These are phyloP conservation scores for Dendrobium huoshanense DNA, from an alignment of 106 monocot genomes.

Conservation along the genomic window DNA sequence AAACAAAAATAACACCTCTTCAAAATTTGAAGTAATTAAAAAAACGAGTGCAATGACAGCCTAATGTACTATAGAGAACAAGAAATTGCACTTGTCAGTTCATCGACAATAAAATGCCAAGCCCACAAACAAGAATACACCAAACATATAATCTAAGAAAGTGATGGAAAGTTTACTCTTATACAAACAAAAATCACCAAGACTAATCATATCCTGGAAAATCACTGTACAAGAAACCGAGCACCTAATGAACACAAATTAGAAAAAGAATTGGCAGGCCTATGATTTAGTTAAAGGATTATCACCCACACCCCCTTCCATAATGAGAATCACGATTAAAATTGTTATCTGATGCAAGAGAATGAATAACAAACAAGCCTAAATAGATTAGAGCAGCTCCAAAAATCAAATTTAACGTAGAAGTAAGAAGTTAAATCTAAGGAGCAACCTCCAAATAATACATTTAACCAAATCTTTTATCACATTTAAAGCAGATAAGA, in stretches of 20 bases:
- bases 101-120: not conserved
- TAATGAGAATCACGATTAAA: not conserved
- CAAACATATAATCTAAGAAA: not conserved
- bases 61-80: not conserved
- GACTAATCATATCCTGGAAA: not conserved
- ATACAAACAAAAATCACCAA: not conserved
- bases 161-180: not conserved
- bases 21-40: not conserved
- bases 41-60: not conserved
- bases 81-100: not conserved
- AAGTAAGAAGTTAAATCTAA: not conserved
- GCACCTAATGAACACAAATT: constrained; percentile 1
- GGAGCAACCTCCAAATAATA: not conserved
- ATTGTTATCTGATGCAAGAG: not conserved
- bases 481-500: not conserved
- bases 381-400: not conserved
- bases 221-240: not conserved
- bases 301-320: not conserved
- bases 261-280: not conserved
- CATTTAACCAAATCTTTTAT: not conserved
- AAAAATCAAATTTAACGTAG: not conserved
- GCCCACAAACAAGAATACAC: not conserved
- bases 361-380: not conserved
- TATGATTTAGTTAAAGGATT: not conserved
- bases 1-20: not conserved